Conservation (phyloP, 805 yeast genomes). For the Zygoascus flipseniorum region DNA sequence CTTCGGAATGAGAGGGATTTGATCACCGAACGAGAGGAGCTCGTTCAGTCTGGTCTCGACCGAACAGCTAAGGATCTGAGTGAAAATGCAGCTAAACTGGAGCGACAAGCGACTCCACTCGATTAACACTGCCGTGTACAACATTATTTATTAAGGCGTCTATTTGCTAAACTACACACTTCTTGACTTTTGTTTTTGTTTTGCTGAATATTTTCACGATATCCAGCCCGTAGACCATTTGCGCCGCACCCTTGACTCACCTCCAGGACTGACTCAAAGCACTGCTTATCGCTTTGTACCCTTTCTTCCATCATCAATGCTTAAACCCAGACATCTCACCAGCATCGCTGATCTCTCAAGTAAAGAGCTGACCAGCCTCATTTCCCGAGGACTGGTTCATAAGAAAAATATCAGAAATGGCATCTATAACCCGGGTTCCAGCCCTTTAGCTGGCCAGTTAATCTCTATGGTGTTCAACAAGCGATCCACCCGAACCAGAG, state of each 20-base stretch:
- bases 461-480: slow-evolving; percentile 80
- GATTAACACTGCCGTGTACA: not conserved
- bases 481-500: slow-evolving; percentile 91
- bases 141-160: not conserved
- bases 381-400: slow-evolving; percentile 61
- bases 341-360: slow-evolving; percentile 72
- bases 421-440: slow-evolving; percentile 30
- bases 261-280: not conserved
- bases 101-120: not conserved
- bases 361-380: slow-evolving; percentile 62
- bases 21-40: slow-evolving; percentile 1
- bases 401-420: slow-evolving; percentile 55
- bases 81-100: not conserved
- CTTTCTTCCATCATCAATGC: not conserved
- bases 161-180: no score
- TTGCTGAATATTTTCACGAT: no score
- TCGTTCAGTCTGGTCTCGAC: not conserved
- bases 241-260: no score
- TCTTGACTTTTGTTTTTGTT: no score
- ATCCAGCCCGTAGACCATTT: no score
- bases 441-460: slow-evolving; percentile 65
- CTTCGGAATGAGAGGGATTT: slow-evolving; percentile 2
- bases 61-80: slow-evolving; percentile 3
- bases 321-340: slow-evolving; percentile 59
- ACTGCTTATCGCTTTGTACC: not conserved